Evolutionary conservation across 768 basidiomycete species (phyloP).

Genomic region (Lactifluus hygrophoroides): DNA sequence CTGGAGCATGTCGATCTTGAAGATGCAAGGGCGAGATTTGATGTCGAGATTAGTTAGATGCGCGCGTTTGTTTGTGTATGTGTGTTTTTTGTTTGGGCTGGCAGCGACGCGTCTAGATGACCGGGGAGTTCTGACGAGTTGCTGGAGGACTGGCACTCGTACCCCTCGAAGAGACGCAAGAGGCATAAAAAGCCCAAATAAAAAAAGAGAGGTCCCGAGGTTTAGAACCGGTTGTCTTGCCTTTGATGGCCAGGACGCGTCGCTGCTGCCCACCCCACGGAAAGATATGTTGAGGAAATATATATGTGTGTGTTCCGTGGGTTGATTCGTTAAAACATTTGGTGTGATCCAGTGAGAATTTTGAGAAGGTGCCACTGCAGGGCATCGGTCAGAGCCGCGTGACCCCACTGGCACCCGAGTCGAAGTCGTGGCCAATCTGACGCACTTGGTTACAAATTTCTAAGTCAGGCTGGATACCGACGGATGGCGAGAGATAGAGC

Average conservation of each 20-base stretch:
- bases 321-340: not conserved
- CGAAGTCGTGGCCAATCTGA: too few relatives aligned
- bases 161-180: slow-evolving; percentile 12
- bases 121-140: slow-evolving; percentile 15
- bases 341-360: not conserved
- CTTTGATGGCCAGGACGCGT: slow-evolving; percentile 8
- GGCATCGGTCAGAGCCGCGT: too few relatives aligned
- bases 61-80: too few relatives aligned
- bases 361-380: too few relatives aligned
- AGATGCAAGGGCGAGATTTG: not conserved
- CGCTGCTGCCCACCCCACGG: slow-evolving; percentile 8
- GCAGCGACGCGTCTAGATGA: slow-evolving; percentile 9
- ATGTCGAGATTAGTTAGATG: not conserved
- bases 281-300: not conserved
- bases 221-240: slow-evolving; percentile 15
- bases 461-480: too few relatives aligned
- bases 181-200: not conserved
- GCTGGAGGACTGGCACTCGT: slow-evolving; percentile 12
- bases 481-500: too few relatives aligned
- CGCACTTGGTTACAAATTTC: too few relatives aligned
- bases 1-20: not conserved
- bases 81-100: too few relatives aligned
- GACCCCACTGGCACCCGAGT: too few relatives aligned
- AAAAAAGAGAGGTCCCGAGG: slow-evolving; percentile 3
- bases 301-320: slow-evolving; percentile 2